Conservation (phyloP, 2,329 filamentous ascomycete species). For the Talaromyces sp. region DNA sequence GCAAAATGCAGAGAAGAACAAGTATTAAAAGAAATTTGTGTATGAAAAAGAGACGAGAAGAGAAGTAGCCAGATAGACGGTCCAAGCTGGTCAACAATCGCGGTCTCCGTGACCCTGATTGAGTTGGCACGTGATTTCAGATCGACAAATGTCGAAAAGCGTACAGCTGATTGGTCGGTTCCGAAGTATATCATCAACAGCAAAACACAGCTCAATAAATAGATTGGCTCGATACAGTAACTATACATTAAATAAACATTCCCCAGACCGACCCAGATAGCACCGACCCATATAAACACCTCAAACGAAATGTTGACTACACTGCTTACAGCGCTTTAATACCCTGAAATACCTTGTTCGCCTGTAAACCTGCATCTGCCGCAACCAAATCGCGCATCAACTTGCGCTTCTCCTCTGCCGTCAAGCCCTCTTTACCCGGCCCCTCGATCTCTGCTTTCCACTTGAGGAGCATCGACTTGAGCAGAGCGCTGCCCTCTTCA, state of each 20-base stretch:
- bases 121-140: neutral
- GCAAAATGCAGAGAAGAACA: neutral
- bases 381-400: constrained; percentile 75
- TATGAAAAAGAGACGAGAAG: neutral
- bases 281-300: neutral
- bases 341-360: constrained; percentile 50
- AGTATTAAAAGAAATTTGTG: neutral
- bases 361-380: constrained; percentile 60
- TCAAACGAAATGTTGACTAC: neutral
- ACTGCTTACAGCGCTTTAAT: constrained; percentile 38
- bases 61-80: neutral
- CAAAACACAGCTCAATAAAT: neutral
- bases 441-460: constrained; percentile 78
- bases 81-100: neutral
- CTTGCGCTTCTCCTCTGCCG: constrained; percentile 69
- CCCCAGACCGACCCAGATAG: neutral
- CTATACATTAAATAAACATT: neutral
- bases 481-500: constrained; percentile 75
- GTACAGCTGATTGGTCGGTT: neutral
- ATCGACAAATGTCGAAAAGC: neutral
- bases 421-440: constrained; percentile 51
- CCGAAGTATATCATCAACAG: neutral
- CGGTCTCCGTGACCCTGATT: neutral
- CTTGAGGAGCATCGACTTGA: constrained; percentile 75
- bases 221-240: neutral